phyloP scores from a whole-genome alignment of 1,284 basidiomycete genomes.

The Melampsora medusae region DNA sequence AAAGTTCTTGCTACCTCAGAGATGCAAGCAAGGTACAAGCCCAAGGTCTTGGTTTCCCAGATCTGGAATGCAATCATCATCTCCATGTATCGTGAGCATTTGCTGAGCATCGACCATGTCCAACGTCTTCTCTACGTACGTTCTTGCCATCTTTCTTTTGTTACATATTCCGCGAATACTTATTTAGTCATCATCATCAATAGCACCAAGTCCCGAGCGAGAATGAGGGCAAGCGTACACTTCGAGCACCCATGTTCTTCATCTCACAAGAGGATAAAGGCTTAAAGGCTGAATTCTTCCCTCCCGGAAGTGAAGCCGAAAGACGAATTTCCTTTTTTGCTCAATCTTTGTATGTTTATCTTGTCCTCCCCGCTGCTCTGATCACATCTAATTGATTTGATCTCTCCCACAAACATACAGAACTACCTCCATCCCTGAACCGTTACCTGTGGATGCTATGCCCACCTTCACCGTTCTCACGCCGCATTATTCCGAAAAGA shows the following conservation, averaged over 20 bases:
- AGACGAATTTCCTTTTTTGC: slow-evolving; percentile 95
- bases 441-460: slow-evolving; percentile 90
- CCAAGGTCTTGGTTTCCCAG: slow-evolving; percentile 93
- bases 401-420: slow-evolving; percentile 1
- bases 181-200: slow-evolving; percentile 88
- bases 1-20: slow-evolving; percentile 85
- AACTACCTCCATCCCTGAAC: slow-evolving; percentile 81
- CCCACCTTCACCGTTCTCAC: slow-evolving; percentile 94
- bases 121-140: slow-evolving; percentile 29
- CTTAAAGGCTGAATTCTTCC: slow-evolving; percentile 87
- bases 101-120: slow-evolving; percentile 59
- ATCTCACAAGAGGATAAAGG: slow-evolving; percentile 81
- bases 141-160: background rate
- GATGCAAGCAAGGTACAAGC: slow-evolving; percentile 95
- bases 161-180: background rate
- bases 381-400: background rate
- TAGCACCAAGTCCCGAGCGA: slow-evolving; percentile 88
- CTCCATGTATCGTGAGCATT: slow-evolving; percentile 96
- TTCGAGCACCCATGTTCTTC: slow-evolving; percentile 91
- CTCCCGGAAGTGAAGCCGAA: slow-evolving; percentile 83
- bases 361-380: background rate
- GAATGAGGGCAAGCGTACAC: slow-evolving; percentile 76
- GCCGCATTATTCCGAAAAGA: slow-evolving; percentile 95
- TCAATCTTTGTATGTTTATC: slow-evolving; percentile 66
- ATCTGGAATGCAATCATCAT: slow-evolving; percentile 98